Percentiles rank a stretch among this genome's conserved stretches.
These are phyloP conservation scores for Porcisia hertigi DNA, from an alignment of 208 protist species.

Conservation along the genomic window DNA sequence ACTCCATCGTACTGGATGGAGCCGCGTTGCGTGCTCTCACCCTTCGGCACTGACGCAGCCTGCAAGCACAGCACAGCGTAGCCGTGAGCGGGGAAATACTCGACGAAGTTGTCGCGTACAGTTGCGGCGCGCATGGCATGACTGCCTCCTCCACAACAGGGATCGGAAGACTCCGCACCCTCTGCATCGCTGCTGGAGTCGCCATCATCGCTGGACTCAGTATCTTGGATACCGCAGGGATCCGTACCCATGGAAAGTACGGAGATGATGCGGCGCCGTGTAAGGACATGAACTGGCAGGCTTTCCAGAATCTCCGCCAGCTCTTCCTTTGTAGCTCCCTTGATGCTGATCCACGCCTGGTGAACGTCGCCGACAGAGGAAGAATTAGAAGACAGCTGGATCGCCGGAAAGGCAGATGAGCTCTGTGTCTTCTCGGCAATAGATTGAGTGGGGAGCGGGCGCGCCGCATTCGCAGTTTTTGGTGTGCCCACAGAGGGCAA, in stretches of 20 bases:
- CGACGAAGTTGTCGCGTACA: conserved; percentile 34
- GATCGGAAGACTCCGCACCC: not conserved
- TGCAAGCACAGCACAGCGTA: conserved; percentile 48
- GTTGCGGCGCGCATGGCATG: not conserved
- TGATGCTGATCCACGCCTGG: conserved; percentile 46
- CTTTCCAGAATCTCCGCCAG: conserved; percentile 36
- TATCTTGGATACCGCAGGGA: not conserved
- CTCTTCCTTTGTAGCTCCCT: conserved; percentile 20
- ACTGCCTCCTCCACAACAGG: not conserved
- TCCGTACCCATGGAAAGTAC: not conserved
- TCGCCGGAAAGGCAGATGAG: conserved; percentile 1
- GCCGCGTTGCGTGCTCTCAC: conserved; percentile 6
- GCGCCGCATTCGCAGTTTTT: not conserved
- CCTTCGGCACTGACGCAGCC: conserved; percentile 17
- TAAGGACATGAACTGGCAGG: conserved; percentile 51
- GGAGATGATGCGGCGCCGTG: conserved; percentile 24
- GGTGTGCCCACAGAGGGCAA: not conserved
- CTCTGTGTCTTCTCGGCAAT: not conserved
- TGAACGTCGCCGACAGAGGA: not conserved
- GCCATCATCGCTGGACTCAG: too few relatives aligned
- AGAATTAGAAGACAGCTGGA: conserved; percentile 6
- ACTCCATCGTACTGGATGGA: conserved; percentile 1
- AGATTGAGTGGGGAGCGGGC: not conserved
- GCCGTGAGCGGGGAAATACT: conserved; percentile 61
- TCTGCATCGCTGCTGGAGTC: conserved; percentile 1